Evolutionary conservation across 352 stramenopile genomes (phyloP), one percentile per base, ranked within the genome.

Genomic region (Elongisporangium anandrum): DNA sequence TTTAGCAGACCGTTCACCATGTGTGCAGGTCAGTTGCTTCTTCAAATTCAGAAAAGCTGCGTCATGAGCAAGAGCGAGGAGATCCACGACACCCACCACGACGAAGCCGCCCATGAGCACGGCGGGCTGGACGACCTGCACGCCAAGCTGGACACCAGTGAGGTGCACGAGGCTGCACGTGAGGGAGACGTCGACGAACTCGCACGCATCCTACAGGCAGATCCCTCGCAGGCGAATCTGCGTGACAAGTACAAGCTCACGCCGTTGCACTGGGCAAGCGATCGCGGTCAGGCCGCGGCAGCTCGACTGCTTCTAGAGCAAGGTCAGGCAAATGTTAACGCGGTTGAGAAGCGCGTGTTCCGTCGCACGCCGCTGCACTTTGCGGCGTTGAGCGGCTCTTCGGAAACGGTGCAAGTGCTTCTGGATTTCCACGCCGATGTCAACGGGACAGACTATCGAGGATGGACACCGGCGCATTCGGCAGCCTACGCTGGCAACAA

Each of bases 231-330:
- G 52, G 63, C 72, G 34, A 9, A 64, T 41, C 58, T 66, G 56
- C 63, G 69, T 17, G 81, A 91, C 72, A 88, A 91, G 70, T 92
- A 90, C 64, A 68, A 69, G 1, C 70, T 92, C 59, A 90, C 80
- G 34, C 63, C 79, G 26, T 64, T 92, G 59, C 80, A 92, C 67
- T 92, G 83, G 83, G 77, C 80, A 10, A 79, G 77, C 24, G 83
- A 92, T 26, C 70, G 77, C 21, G 79, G 73, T 10, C 59, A 89
- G n/a, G 54, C 53, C 1, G 65, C 38, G 2, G 58, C 64, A 6
- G 67, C 64, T 6, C 26, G 53, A 19, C 60, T 78, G 21, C 64
- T 92, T 26, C 57, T 92, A 3, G 60, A 59, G 19, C 20, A 62
- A 41, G 72, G 75, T 8, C 65, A 61, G 23, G 73, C 71, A 4